Conservation (phyloP, 2,329 filamentous ascomycete genomes). For the Aspergillus transmontanensis region DNA sequence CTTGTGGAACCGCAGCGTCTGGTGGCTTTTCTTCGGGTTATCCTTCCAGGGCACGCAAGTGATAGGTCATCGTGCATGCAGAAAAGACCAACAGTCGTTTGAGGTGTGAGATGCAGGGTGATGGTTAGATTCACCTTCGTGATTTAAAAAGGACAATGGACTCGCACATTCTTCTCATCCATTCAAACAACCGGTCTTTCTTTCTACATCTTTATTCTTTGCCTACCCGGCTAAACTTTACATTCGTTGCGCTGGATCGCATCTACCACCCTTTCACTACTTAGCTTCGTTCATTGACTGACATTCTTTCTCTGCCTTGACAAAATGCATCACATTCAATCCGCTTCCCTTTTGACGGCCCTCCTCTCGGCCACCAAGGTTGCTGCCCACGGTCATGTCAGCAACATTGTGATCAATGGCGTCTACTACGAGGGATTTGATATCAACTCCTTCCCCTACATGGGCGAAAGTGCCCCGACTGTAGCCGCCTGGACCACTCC, state of each 20-base stretch:
- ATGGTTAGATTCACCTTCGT: neutral
- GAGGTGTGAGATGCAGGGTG: neutral
- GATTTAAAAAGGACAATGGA: neutral
- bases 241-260: conserved; percentile 15
- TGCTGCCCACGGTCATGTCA: conserved; percentile 36
- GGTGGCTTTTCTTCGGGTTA: neutral
- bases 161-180: neutral
- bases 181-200: neutral
- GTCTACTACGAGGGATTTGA: conserved; percentile 45
- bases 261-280: conserved; percentile 7
- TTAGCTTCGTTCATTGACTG: neutral
- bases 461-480: conserved; percentile 33
- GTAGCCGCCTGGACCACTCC: conserved; percentile 58
- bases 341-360: conserved; percentile 28
- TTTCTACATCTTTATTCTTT: neutral
- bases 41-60: too few species aligned
- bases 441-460: conserved; percentile 33
- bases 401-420: conserved; percentile 39
- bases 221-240: neutral
- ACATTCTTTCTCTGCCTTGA: neutral
- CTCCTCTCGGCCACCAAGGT: conserved; percentile 36
- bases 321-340: conserved; percentile 17
- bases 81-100: neutral
- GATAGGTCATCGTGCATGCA: neutral
- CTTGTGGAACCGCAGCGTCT: neutral